These are phyloP conservation scores for Mucor saturninus DNA, from an alignment of 371 early-diverging fungal genomes.

Conservation along the genomic window DNA sequence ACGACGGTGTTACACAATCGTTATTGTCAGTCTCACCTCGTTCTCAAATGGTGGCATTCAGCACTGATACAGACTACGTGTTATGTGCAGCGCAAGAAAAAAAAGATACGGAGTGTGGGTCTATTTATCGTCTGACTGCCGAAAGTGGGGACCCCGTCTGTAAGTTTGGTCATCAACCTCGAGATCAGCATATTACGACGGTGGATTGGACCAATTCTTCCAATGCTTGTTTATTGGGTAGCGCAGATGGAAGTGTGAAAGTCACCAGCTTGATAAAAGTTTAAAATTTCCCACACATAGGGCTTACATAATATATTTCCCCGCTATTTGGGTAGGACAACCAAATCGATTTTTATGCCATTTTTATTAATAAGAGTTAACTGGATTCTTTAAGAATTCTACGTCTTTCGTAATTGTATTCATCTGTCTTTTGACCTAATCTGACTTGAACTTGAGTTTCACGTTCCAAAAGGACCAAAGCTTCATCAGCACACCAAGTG, in stretches of 20 bases:
- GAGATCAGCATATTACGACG: slow-evolving; percentile 47
- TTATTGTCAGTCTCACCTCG: slow-evolving; percentile 43
- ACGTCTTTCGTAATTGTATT: slow-evolving; percentile 31
- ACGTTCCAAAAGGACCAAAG: slow-evolving; percentile 9
- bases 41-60: slow-evolving; percentile 54
- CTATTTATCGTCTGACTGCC: slow-evolving; percentile 37
- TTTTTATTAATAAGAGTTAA: no score
- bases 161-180: slow-evolving; percentile 50
- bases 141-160: slow-evolving; percentile 40
- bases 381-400: slow-evolving; percentile 17
- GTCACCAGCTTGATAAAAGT: slow-evolving; percentile 61
- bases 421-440: slow-evolving; percentile 25
- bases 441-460: slow-evolving; percentile 24
- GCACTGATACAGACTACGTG: slow-evolving; percentile 52
- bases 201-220: slow-evolving; percentile 66
- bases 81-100: slow-evolving; percentile 35
- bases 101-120: not conserved
- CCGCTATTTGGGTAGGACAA: no score
- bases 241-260: slow-evolving; percentile 61
- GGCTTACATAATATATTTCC: not conserved
- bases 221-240: slow-evolving; percentile 60
- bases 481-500: slow-evolving; percentile 29
- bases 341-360: no score
- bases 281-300: slow-evolving; percentile 18
- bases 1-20: slow-evolving; percentile 43